A percentile compares a stretch with the other conserved stretches of the same genome.
phyloP scores from a whole-genome alignment of 108 stramenopile species.

The Asterionellopsis glacialis region DNA sequence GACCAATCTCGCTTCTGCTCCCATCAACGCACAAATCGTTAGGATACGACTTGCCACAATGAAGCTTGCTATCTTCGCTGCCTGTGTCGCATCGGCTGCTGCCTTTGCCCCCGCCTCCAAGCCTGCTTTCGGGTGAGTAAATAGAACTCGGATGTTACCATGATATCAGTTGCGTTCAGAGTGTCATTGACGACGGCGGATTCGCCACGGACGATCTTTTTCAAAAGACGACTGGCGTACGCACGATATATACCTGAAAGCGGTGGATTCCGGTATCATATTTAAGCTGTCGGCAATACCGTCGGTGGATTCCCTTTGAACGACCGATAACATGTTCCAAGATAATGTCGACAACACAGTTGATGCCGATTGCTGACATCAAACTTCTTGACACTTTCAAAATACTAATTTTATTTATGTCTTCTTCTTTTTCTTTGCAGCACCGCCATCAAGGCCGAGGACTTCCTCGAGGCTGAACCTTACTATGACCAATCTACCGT shows the following conservation, averaged over 20 bases:
- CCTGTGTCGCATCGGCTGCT: conserved; percentile 43
- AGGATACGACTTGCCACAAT: too few relatives aligned
- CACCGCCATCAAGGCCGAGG: conserved; percentile 52
- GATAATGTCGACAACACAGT: neutral
- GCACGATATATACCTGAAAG: too few relatives aligned
- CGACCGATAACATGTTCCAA: neutral
- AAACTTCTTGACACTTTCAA: neutral
- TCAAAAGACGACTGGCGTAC: too few relatives aligned
- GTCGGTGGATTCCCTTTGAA: neutral
- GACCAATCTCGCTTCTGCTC: too few relatives aligned
- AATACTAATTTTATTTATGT: neutral
- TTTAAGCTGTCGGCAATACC: too few relatives aligned
- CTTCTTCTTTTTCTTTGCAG: conserved; percentile 14
- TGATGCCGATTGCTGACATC: neutral
- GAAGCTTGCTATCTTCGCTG: conserved; percentile 41
- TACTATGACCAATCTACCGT: conserved; percentile 91
- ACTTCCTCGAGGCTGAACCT: conserved; percentile 95
- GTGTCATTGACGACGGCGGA: neutral
- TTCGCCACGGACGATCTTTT: neutral
- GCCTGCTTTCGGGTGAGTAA: conserved; percentile 54
- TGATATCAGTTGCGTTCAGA: neutral
- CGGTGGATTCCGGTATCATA: too few relatives aligned
- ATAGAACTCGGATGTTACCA: neutral
- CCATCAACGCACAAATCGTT: too few relatives aligned
- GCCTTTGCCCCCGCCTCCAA: conserved; percentile 49